Evolutionary conservation across 495 filamentous ascomycete species (phyloP), one percentile per base, ranked within the genome.

Genomic region (Polyplosphaeria fusca): DNA sequence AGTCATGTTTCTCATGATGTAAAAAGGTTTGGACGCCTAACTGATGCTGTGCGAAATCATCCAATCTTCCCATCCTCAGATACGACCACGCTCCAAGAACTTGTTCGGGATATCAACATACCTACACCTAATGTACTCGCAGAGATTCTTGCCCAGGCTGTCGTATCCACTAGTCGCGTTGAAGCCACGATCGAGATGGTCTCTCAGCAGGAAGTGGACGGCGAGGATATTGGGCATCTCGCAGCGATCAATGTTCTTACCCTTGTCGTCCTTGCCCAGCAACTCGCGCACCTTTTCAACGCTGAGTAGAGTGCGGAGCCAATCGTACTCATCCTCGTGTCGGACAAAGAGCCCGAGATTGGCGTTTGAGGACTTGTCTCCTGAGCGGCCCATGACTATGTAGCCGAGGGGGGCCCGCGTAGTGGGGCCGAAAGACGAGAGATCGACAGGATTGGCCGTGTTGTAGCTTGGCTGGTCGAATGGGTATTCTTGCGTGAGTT

Each of bases 391-490:
- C 12, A 47, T 4, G 4, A 49, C 41, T 12, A 61, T 20, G 28
- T 62, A 55, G n/a, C 58, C 58, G 37, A 62, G 44, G 4, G 53
- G 58, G 2, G 53, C 58, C 7, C 35, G 52, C 2, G 43, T 57
- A 2, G 58, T 62, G 9, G 52, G 46, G 11, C 58, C 58, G 26
- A 52, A 58, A 3, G 45, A 50, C 7, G 58, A 44, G 37, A 58
- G 42, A 30, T 56, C 52, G 14, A 50, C 52, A 7, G 56, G 56
- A 19, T 46, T 41, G 18, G 14, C 14, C 3, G 56, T 32, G 22
- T 55, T 40, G 40, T 55, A 54, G 4, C 48, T 42, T 13, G 45
- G 46, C 37, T 58, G 55, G 5, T 58, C 18, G 18, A 30, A 39
- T 19, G n/a, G 13, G 25, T 58, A 54, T 32, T 50, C 46, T 5